phyloP scores from a whole-genome alignment of 192 early-diverging fungal species.

The Piromyces finnis region DNA sequence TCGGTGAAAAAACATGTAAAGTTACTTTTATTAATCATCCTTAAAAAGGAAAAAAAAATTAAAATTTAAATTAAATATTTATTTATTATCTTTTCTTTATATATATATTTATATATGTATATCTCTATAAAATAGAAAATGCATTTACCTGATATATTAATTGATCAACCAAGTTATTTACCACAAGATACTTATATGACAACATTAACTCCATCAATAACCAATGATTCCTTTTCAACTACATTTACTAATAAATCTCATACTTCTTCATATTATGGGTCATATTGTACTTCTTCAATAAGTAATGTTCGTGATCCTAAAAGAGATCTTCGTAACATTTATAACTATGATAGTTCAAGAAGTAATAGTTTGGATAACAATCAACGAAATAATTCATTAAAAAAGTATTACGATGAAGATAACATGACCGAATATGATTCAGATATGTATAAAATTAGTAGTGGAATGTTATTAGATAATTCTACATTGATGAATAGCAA shows the following conservation, averaged over 20 bases:
- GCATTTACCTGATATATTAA: background rate
- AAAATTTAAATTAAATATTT: background rate
- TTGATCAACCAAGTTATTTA: background rate
- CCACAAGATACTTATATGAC: background rate
- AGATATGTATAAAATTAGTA: background rate
- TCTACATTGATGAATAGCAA: background rate
- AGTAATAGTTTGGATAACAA: background rate
- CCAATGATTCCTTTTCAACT: background rate
- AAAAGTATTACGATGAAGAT: background rate
- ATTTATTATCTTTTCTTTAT: background rate
- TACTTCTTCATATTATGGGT: background rate
- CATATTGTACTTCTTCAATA: background rate
- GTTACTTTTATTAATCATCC: too few species aligned
- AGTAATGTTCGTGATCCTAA: background rate
- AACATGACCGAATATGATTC: background rate
- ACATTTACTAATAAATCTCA: background rate
- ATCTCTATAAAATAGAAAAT: background rate
- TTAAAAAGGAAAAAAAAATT: too few species aligned
- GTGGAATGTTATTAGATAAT: background rate
- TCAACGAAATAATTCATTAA: background rate
- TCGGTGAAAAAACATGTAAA: background rate
- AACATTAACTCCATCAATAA: background rate
- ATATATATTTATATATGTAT: too few species aligned
- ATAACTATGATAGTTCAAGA: background rate
- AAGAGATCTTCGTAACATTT: background rate